These are phyloP conservation scores for Boletus sp. DNA, from an alignment of 768 basidiomycete species.

Conservation along the genomic window DNA sequence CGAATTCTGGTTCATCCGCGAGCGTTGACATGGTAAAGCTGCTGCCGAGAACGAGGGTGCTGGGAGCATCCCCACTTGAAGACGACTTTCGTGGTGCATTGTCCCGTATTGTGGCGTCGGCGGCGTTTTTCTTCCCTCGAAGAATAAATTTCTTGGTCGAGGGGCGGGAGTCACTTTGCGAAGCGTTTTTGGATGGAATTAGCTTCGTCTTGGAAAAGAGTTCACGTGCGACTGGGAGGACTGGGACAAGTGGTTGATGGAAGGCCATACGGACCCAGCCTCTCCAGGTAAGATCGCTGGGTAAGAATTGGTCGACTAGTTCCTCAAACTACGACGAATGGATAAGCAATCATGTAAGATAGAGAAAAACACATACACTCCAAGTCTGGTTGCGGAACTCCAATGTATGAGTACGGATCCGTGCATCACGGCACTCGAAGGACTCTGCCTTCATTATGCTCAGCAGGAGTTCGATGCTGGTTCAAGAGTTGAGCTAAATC, in stretches of 20 bases:
- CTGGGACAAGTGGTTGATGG: conserved; percentile 74
- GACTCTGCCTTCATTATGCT: conserved; percentile 84
- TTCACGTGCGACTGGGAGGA: conserved; percentile 76
- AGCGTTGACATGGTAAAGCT: conserved; percentile 33
- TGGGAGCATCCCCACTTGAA: conserved; percentile 15
- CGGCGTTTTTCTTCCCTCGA: conserved; percentile 19
- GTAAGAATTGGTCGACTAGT: conserved; percentile 74
- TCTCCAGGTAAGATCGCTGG: conserved; percentile 73
- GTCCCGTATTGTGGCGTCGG: conserved; percentile 13
- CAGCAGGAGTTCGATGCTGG: conserved; percentile 66
- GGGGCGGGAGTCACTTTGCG: conserved; percentile 29
- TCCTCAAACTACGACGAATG: conserved; percentile 62
- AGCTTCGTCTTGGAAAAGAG: conserved; percentile 76
- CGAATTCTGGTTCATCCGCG: conserved; percentile 42
- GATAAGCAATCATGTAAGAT: conserved; percentile 5
- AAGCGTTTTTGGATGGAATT: conserved; percentile 42
- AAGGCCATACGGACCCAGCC: conserved; percentile 85
- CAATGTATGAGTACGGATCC: conserved; percentile 75
- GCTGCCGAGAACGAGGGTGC: background rate
- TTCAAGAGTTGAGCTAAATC: conserved; percentile 17
- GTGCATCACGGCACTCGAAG: conserved; percentile 77
- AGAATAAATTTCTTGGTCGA: conserved; percentile 20
- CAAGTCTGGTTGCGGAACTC: conserved; percentile 81
- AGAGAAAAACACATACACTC: conserved; percentile 54
- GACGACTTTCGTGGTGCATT: conserved; percentile 18